These are phyloP conservation scores for Calonectria montana DNA, from an alignment of 2,329 filamentous ascomycete species.

Conservation along the genomic window DNA sequence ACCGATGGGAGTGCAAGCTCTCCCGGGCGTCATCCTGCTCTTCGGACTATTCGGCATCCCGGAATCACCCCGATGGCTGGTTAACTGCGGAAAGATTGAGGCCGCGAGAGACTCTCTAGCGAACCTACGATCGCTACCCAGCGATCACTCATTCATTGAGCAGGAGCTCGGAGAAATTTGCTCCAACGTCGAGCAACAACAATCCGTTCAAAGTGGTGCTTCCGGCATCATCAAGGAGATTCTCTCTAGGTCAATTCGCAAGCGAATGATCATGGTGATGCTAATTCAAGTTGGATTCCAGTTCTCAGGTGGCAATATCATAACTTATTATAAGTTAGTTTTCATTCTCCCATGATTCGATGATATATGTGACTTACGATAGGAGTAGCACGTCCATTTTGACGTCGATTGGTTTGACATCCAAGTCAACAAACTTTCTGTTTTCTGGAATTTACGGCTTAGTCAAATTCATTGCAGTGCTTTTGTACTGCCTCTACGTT, in stretches of 20 bases:
- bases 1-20: not conserved
- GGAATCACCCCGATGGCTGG: not conserved
- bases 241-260: slow-evolving; percentile 7
- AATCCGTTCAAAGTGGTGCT: not conserved
- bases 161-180: not conserved
- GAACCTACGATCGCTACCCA: not conserved
- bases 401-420: slow-evolving; percentile 16
- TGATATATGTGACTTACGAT: too few species aligned
- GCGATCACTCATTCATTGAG: not conserved
- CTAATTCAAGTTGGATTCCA: slow-evolving; percentile 19
- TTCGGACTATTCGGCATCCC: not conserved
- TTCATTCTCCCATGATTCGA: too few species aligned
- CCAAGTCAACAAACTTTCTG: slow-evolving; percentile 15
- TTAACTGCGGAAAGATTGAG: not conserved
- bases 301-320: slow-evolving; percentile 18
- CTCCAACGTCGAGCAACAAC: not conserved
- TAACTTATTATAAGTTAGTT: slow-evolving; percentile 23
- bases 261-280: slow-evolving; percentile 23
- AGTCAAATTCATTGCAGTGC: slow-evolving; percentile 16
- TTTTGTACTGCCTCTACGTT: slow-evolving; percentile 15
- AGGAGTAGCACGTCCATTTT: not conserved
- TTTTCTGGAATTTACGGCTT: slow-evolving; percentile 22
- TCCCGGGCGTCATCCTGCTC: not conserved
- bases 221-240: slow-evolving; percentile 11
- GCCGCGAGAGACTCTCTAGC: not conserved